Evolutionary conservation across 345 rosid genomes (phyloP).

Genomic region (Schrenkiella parvula): DNA sequence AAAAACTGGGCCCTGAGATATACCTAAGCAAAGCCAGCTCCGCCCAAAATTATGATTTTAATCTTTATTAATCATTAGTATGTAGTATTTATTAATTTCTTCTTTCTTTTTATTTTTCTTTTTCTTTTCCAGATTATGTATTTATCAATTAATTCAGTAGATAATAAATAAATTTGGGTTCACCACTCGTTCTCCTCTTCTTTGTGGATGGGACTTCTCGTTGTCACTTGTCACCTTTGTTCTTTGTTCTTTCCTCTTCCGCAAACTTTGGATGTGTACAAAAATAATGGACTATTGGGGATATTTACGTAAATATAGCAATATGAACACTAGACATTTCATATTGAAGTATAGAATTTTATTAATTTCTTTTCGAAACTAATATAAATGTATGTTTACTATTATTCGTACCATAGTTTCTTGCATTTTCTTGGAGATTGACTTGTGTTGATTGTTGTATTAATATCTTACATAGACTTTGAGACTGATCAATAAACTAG

Average conservation of each 20-base stretch:
- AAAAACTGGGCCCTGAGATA: conserved; percentile 27
- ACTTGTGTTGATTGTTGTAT: neutral
- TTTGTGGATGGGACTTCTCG: conserved; percentile 22
- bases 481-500: neutral
- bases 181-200: conserved; percentile 24
- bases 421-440: neutral
- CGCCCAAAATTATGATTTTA: conserved; percentile 19
- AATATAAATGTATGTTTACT: neutral
- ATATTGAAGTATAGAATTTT: neutral
- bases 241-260: conserved; percentile 20
- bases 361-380: neutral
- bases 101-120: neutral
- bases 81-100: neutral
- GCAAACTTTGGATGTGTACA: conserved; percentile 27
- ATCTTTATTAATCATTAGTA: no score
- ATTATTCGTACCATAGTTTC: neutral
- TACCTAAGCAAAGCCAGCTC: conserved; percentile 26
- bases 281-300: neutral
- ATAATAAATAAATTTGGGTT: conserved; percentile 3
- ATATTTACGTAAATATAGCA: neutral
- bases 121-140: neutral
- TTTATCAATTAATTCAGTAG: neutral
- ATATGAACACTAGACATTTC: neutral
- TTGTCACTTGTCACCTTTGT: conserved; percentile 9
- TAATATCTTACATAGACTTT: neutral